Evolutionary conservation across 2,329 filamentous ascomycete species (phyloP), one percentile per base, ranked within the genome.

Genomic region (Xylariaceae sp.): DNA sequence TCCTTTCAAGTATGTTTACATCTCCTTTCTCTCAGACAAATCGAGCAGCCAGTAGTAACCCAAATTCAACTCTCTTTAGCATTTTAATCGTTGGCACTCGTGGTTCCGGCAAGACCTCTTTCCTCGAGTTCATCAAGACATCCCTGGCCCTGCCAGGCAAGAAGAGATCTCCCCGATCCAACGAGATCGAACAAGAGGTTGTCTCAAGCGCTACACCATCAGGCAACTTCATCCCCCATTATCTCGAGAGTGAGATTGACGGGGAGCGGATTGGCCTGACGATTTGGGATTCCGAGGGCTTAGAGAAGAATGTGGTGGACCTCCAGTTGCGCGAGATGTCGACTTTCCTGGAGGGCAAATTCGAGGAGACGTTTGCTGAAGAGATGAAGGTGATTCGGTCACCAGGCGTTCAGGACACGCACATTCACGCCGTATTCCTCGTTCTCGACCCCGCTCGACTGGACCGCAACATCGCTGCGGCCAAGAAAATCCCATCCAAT

Each of bases 341-440:
- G 25, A 79, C 85, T 7, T 98, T 98, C 70, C 74, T 98, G 48
- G 93, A 98, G 73, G 92, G 86, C 73, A 97, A 97, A 67, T 98
- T 98, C 58, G 92, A 98, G 66, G 93, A 98, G 62, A 97, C 93
- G 0, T 95, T 98, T 64, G 82, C 82, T 39, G 93, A 98, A 69
- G 93, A 98, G 73, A 95, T 95, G 79, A 97, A 96, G 73, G 91
- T 98, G 37, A 77, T 96, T 51, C 86, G 93, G 59, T 90, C 91
- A 42, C 92, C 93, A 21, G 92, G 91, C 45, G 86, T 88, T 54
- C 88, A 90, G 64, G 93, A 98, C 71, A 96, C 92, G 40, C 93
- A 98, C 66, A 95, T 98, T 55, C 93, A 98, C 65, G 94, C 89
- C 55, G 90, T 90, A 44, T 95, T 98, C 69, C 76, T 97, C 45